phyloP scores from a whole-genome alignment of 1,284 basidiomycete genomes.

The Jaminaea rosea region DNA sequence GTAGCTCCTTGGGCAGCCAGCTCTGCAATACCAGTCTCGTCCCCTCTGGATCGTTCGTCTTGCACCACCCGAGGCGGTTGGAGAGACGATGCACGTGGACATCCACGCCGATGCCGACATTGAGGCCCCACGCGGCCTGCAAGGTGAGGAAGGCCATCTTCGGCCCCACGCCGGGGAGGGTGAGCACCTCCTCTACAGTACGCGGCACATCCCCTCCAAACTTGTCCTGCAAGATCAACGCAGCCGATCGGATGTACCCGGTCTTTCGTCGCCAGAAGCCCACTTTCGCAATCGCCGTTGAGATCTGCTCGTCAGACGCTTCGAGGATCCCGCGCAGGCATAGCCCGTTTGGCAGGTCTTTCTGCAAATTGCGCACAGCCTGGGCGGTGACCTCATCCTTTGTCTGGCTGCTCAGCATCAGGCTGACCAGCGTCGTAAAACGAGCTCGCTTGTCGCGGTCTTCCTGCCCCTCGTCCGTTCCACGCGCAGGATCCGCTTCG shows the following conservation, averaged over 20 bases:
- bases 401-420: slow-evolving; percentile 88
- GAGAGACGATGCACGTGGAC: slow-evolving; percentile 92
- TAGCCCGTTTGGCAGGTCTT: slow-evolving; percentile 65
- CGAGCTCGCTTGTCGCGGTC: slow-evolving; percentile 58
- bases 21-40: slow-evolving; percentile 52
- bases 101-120: slow-evolving; percentile 91
- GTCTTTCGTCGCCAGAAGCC: slow-evolving; percentile 89
- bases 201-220: slow-evolving; percentile 32
- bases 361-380: slow-evolving; percentile 68
- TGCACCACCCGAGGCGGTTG: slow-evolving; percentile 84
- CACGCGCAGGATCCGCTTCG: slow-evolving; percentile 22
- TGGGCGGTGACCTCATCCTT: slow-evolving; percentile 66
- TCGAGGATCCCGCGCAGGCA: slow-evolving; percentile 63
- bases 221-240: slow-evolving; percentile 19
- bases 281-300: slow-evolving; percentile 72
- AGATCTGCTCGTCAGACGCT: slow-evolving; percentile 59
- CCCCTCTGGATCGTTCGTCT: slow-evolving; percentile 76
- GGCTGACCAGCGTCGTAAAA: slow-evolving; percentile 74
- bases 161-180: slow-evolving; percentile 44
- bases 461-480: slow-evolving; percentile 16
- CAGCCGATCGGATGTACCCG: slow-evolving; percentile 40
- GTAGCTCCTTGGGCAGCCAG: slow-evolving; percentile 33
- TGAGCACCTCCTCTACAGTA: slow-evolving; percentile 34
- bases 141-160: slow-evolving; percentile 54
- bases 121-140: slow-evolving; percentile 74